A percentile compares a stretch with the other conserved stretches of the same genome.
phyloP scores from a whole-genome alignment of 208 protist genomes.

The Trypanosoma brucei region DNA sequence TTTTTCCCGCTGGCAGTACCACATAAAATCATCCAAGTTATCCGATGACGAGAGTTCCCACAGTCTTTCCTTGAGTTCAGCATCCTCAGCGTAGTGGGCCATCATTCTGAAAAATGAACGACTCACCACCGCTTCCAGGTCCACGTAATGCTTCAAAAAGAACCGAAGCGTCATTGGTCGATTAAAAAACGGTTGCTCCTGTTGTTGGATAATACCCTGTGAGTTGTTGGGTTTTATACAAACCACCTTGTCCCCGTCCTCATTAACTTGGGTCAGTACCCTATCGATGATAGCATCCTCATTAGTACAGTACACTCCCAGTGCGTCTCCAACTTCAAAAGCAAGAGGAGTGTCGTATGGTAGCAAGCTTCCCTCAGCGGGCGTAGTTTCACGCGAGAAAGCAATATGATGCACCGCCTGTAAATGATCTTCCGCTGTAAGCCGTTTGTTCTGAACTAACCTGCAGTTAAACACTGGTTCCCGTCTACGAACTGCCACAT shows the following conservation, averaged over 20 bases:
- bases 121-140: conserved; percentile 70
- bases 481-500: conserved; percentile 2
- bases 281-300: conserved; percentile 39
- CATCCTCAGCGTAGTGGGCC: conserved; percentile 25
- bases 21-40: conserved; percentile 63
- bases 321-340: conserved; percentile 78
- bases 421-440: conserved; percentile 58
- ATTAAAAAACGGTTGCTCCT: conserved; percentile 47
- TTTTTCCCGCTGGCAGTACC: conserved; percentile 84
- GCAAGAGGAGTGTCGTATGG: neutral
- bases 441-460: conserved; percentile 37
- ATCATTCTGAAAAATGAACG: conserved; percentile 83
- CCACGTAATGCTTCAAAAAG: conserved; percentile 67
- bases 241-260: conserved; percentile 40
- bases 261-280: conserved; percentile 35
- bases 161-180: conserved; percentile 37
- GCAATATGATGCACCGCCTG: conserved; percentile 63
- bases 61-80: conserved; percentile 56
- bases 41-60: conserved; percentile 58
- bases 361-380: conserved; percentile 10
- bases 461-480: conserved; percentile 39
- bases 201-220: conserved; percentile 48
- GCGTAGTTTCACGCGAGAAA: conserved; percentile 17
- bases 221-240: conserved; percentile 31
- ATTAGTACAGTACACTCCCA: conserved; percentile 76